phyloP scores from a whole-genome alignment of 1,139 yeast genomes.

The Candida glucosophila region DNA sequence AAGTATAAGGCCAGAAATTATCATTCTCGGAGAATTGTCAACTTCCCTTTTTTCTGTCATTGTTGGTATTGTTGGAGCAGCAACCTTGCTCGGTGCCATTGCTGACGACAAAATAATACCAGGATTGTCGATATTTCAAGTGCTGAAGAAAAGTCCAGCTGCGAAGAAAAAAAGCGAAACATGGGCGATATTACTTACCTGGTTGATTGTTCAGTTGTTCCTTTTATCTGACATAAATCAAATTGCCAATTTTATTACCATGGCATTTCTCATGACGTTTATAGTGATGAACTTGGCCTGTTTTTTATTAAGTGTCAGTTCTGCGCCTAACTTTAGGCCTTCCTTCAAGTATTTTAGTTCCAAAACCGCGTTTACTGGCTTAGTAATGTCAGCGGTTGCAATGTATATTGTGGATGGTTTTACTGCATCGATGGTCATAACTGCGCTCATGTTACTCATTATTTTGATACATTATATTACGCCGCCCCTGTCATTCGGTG shows the following conservation, averaged over 20 bases:
- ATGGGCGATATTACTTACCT: slow-evolving; percentile 52
- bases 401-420: slow-evolving; percentile 93
- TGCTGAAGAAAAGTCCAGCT: slow-evolving; percentile 27
- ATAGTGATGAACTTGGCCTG: slow-evolving; percentile 91
- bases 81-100: slow-evolving; percentile 81
- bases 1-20: slow-evolving; percentile 58
- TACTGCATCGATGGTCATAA: slow-evolving; percentile 70
- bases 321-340: slow-evolving; percentile 96
- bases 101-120: slow-evolving; percentile 83
- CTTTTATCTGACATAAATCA: slow-evolving; percentile 84
- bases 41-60: slow-evolving; percentile 87
- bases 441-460: slow-evolving; percentile 58
- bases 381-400: slow-evolving; percentile 59
- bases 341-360: slow-evolving; percentile 82
- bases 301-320: slow-evolving; percentile 73
- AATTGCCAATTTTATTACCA: slow-evolving; percentile 89
- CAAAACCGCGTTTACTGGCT: slow-evolving; percentile 74
- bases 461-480: slow-evolving; percentile 78
- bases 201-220: slow-evolving; percentile 75
- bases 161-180: slow-evolving; percentile 52
- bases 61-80: slow-evolving; percentile 94
- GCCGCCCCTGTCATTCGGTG: slow-evolving; percentile 97
- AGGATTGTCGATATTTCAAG: slow-evolving; percentile 53
- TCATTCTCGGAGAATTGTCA: slow-evolving; percentile 81
- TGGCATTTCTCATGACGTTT: slow-evolving; percentile 95